phyloP scores from a whole-genome alignment of 257 asterid species.

The Oldenlandia corymbosa region DNA sequence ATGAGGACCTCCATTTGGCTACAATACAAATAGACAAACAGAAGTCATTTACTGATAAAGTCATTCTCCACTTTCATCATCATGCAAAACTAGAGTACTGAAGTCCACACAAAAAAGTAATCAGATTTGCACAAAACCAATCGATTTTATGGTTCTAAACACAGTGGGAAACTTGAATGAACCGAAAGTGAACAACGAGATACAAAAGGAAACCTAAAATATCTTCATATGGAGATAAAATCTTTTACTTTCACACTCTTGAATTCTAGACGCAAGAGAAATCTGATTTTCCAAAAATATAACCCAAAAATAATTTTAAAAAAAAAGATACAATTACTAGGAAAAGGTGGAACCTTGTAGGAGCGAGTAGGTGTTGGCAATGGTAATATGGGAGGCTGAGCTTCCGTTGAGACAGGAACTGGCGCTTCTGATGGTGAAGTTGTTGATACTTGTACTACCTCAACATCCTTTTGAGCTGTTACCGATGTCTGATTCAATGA shows the following conservation, averaged over 20 bases:
- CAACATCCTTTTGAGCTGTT: constrained; percentile 77
- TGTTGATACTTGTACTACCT: constrained; percentile 70
- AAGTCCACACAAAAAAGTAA: not conserved
- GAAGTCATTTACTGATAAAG: constrained; percentile 16
- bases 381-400: constrained; percentile 86
- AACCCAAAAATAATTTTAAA: not conserved
- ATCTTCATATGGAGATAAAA: not conserved
- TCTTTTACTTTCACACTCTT: not conserved
- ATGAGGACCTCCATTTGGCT: constrained; percentile 71
- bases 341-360: constrained; percentile 48
- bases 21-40: constrained; percentile 12
- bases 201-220: not conserved
- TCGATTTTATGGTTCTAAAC: not conserved
- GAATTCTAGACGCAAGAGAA: constrained; percentile 3
- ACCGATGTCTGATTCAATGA: constrained; percentile 44
- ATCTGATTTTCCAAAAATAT: not conserved
- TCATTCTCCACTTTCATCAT: not conserved
- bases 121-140: not conserved
- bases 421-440: constrained; percentile 42
- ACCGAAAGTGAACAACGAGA: not conserved
- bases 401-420: constrained; percentile 47
- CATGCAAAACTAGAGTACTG: not conserved
- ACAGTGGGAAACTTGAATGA: not conserved
- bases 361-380: constrained; percentile 56
- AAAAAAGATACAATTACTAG: not conserved